Conservation (phyloP, 1,284 basidiomycete genomes). For the Porogramme epimiltina region DNA sequence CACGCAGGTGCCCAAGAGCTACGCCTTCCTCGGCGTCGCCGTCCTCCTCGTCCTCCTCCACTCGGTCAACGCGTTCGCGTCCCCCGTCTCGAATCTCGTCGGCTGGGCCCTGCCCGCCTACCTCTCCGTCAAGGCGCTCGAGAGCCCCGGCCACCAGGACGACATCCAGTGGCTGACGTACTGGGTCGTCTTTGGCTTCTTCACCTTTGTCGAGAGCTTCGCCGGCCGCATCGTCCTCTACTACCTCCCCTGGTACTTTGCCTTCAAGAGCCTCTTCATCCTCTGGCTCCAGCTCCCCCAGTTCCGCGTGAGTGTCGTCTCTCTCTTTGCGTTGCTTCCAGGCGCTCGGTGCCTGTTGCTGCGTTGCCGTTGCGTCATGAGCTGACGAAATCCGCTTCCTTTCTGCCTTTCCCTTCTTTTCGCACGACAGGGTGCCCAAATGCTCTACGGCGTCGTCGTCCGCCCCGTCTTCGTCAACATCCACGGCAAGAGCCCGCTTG, state of each 20-base stretch:
- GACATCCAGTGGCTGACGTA: constrained; percentile 90
- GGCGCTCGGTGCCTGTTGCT: no score
- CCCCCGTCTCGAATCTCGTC: constrained; percentile 82
- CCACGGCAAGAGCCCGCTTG: constrained; percentile 23
- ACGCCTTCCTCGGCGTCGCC: constrained; percentile 80
- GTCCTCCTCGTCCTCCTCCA: constrained; percentile 70
- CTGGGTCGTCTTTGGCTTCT: constrained; percentile 86
- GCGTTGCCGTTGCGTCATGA: constrained; percentile 11
- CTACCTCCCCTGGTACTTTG: constrained; percentile 89
- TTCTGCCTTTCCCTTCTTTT: constrained; percentile 10
- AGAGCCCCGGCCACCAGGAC: constrained; percentile 70
- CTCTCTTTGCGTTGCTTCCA: constrained; percentile 3
- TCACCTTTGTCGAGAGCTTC: constrained; percentile 84
- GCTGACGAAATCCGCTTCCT: constrained; percentile 9
- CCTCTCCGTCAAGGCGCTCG: constrained; percentile 85
- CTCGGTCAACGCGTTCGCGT: constrained; percentile 81
- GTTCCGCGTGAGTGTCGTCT: constrained; percentile 64
- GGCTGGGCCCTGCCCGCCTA: constrained; percentile 86
- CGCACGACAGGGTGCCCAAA: constrained; percentile 31
- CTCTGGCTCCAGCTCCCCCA: constrained; percentile 85
- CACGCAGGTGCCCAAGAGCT: constrained; percentile 93
- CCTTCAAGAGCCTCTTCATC: constrained; percentile 87
- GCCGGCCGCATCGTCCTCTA: constrained; percentile 76
- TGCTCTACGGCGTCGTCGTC: constrained; percentile 32
- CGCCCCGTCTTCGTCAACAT: constrained; percentile 33